Base-by-base conservation (phyloP, 2,329 filamentous ascomycete species). In the Aspergillus fructus region DNA sequence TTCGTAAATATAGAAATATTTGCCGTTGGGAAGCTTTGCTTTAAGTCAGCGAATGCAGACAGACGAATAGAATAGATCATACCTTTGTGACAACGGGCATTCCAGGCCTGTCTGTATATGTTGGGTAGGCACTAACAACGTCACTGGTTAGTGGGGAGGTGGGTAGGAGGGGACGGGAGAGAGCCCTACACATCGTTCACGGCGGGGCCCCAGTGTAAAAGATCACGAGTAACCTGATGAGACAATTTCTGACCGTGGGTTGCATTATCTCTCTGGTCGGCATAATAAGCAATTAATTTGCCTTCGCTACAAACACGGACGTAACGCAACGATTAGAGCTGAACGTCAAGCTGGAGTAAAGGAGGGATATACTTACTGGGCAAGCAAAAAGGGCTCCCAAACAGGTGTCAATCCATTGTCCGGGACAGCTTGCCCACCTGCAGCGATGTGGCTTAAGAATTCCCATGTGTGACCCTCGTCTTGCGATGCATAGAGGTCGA, bases 301-400 rank as follows among this genome's bases (percentile, higher is more conserved):
- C 83, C 79, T 55, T 88, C 74, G 68, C 68, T 71, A 27, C 3
- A 17, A 23, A 21, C 21, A 3, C 34, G 15, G 19, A 21, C 2
- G 41, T 13, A 19, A 30, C 2, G 34, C 13, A 19, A n/a, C 34
- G n/a, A 21, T 53, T 49, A 57, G 39, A 43, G 43, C 17, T n/a
- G 27, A 11, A 17, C 8, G 2, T 17, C 12, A 17, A 13, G 7
- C 34, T 37, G 9, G 8, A 19, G 33, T 9, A n/a, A 45, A n/a
- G 3, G 23, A 17, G 7, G 23, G 13, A n/a, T 15, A 27, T 23
- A 61, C 68, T 45, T 63, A 70, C 66, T 86, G 80, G 45, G 81
- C 76, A 55, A 85, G 67, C 42, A 90, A 72, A 70, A 88, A 89
- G 0, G 88, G 88, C 70, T 91, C 89, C 88, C 88, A 91, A 19